Evolutionary conservation across 345 rosid species (phyloP).

Genomic region (Arabidopsis arenosa): DNA sequence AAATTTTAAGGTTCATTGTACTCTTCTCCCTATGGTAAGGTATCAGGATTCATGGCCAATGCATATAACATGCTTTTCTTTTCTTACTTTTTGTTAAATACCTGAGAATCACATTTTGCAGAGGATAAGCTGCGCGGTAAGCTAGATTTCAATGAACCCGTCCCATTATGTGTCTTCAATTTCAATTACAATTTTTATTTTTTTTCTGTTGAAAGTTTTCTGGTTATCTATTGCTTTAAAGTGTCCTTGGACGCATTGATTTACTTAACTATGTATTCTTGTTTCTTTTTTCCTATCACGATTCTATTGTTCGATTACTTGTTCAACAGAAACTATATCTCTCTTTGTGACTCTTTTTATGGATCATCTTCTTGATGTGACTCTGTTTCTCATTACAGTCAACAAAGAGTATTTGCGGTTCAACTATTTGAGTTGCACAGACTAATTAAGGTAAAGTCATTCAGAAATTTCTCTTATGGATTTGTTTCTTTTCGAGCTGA

Average conservation of each 20-base stretch:
- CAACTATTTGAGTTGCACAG: constrained; percentile 96
- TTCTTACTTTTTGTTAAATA: not conserved
- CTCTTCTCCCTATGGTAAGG: constrained; percentile 32
- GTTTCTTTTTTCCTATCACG: not conserved
- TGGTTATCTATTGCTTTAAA: not conserved
- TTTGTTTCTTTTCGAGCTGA: not conserved
- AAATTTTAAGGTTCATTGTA: constrained; percentile 1
- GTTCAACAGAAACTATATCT: constrained; percentile 9
- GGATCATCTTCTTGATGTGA: constrained; percentile 28
- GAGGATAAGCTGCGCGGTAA: constrained; percentile 24
- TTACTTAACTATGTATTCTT: not conserved
- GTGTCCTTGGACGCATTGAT: not conserved
- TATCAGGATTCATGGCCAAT: not conserved
- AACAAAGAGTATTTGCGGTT: constrained; percentile 87
- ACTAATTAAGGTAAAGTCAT: constrained; percentile 73
- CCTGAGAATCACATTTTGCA: not conserved
- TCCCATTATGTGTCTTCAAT: not conserved
- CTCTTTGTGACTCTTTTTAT: constrained; percentile 16
- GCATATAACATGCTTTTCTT: not conserved
- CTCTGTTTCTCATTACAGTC: constrained; percentile 64
- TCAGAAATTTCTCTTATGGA: not conserved
- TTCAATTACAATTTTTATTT: not conserved
- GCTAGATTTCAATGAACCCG: constrained; percentile 21
- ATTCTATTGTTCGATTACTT: not conserved
- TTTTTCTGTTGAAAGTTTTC: not conserved